Evolutionary conservation across 83 land plant species (phyloP), one percentile per base, ranked within the genome.

Genomic region (Isoetes engelmannii): DNA sequence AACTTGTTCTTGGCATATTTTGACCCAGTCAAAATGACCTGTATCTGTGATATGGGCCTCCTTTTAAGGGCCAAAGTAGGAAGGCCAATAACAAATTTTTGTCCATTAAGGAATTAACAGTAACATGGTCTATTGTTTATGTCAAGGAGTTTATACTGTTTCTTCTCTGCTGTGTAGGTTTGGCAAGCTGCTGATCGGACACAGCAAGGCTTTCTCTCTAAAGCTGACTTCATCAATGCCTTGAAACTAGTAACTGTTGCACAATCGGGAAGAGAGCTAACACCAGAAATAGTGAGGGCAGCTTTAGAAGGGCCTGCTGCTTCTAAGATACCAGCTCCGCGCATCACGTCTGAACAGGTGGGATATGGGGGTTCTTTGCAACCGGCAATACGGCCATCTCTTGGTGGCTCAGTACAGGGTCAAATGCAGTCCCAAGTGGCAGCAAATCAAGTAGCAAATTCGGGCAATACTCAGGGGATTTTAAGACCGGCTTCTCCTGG

Each of bases 231-330:
- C 19, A 7, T 12, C 19, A 18, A 59, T 37, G 62, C 62, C 10
- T 18, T 59, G 12, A 59, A 59, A 3, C 62, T 59, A 9, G 62
- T 59, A 9, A 59, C 62, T 59, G 20, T 59, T 18, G 62, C 62
- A 19, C 62, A 59, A 19, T 59, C 62, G 3, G 62, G 62, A 10
- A 59, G 62, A 59, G 62, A 59, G 19, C 28, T 59, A 18, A 59
- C 62, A 7, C 62, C 62, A 1, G 62, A 59, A 42, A 59, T 59
- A 8, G 18, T 37, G 28, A 12, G 20, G 28, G 62, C 62, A 12
- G 62, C 62, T 12, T 59, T 59, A 42, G 9, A 12, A 18, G 62
- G 62, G 12, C 55, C 55, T 12, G 55, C 55, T 12, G 13, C 55
- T 51, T 12, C 55, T 12, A 18, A 59, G 19, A 59, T 59, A 8